Base-by-base conservation (phyloP, 2,329 filamentous ascomycete species). In the Achaetomium macrosporum region DNA sequence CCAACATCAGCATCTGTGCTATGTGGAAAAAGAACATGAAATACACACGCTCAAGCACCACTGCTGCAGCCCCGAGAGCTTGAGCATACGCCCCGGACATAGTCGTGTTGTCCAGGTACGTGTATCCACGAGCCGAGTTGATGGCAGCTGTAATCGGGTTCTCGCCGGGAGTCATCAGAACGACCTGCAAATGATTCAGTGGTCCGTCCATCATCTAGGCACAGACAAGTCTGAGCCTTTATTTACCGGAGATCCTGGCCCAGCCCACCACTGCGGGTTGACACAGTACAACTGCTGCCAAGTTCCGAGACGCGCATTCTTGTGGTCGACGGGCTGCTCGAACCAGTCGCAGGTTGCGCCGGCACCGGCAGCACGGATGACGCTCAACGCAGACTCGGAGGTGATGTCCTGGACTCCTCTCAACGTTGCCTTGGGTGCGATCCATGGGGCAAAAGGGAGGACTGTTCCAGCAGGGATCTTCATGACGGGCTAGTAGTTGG, bases 261-360 rank as follows among this genome's bases (percentile, higher is more conserved):
- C 60, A 10, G 49, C 50, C 60, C 60, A 62, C 39, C 51, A 59
- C 47, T 57, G 49, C 5, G 57, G 51, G 35, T 57, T 57, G 3
- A 61, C 60, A 37, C 60, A 63, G 36, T 61, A 63, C n/a, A 59
- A 37, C 35, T 63, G 61, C 12, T 55, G 25, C 59, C 60, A 62
- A 46, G 53, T 53, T 9, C 59, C 58, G 2, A 55, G 33, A 17
- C 35, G 54, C 15, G 50, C 25, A 17, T 63, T 54, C 20, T 54
- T 39, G 54, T 63, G 60, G 51, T 63, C 60, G 19, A 63, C 36
- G 4, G 57, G 60, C 43, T 63, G 60, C 10, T 43, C 49, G 53
- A 63, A 58, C 56, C 58, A 60, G 15, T 54, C 54, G 19, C 59
- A 61, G 5, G 53, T 54, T 1, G 53, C 40, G 9, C 42, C 39